Evolutionary conservation across 2,329 filamentous ascomycete genomes (phyloP), one percentile per base, ranked within the genome.

Genomic region (Epichloe scottii): DNA sequence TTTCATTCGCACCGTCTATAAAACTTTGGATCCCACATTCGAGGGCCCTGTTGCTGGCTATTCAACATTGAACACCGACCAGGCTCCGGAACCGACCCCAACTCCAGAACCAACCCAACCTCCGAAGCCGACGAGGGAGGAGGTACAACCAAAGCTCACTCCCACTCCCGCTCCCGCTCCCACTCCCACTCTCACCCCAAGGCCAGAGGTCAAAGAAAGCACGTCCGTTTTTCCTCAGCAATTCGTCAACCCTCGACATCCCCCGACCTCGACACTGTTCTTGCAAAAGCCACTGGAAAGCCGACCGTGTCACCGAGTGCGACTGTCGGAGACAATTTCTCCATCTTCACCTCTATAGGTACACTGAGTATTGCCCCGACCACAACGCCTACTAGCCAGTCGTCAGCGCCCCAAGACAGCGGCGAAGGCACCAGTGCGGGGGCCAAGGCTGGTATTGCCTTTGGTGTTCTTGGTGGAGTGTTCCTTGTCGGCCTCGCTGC

Each of bases 361-460:
- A 51, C 58, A 26, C 43, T 55, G 11, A 58, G 54, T 15, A 56
- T 58, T 33, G 54, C 56, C n/a, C 57, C 57, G 30, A 52, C 58
- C 37, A 58, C 58, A 5, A 51, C 59, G 4, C 51, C 57, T 17
- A 52, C 57, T 11, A 47, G 53, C 8, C 38, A 56, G 4, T 52
- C 59, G 3, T 35, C 46, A 2, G 30, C 38, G 17, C 39, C n/a
- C 2, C 42, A 49, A 21, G 43, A 44, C 3, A 45, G 40, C 6
- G 47, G 52, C 10, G 46, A 56, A 14, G 60, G 62, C 7, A 59
- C 57, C 37, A 65, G 59, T 46, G 54, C 66, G 8, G 76, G 69
- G 33, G 64, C 69, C 41, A 93, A 89, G 67, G 90, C 89, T 42
- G 93, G 93, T 54, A 78, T 96, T 55, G 88, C 85, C 5, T 82